These are phyloP conservation scores for Tylopilus sp. DNA, from an alignment of 1,284 basidiomycete species.

Conservation along the genomic window DNA sequence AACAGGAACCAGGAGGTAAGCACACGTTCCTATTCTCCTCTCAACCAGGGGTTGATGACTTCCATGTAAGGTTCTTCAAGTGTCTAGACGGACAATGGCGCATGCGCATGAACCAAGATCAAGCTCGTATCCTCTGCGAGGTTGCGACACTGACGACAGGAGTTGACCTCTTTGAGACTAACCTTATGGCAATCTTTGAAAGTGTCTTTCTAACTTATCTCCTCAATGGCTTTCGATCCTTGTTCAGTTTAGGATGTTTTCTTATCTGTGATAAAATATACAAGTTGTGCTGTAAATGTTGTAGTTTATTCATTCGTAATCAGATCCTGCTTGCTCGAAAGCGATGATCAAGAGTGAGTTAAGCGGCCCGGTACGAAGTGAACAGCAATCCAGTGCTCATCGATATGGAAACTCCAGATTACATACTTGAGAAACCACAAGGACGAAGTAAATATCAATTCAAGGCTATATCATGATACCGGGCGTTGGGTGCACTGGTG, in stretches of 20 bases:
- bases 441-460: not conserved
- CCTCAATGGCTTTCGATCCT: not conserved
- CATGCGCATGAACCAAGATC: conserved; percentile 17
- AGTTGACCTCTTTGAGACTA: not conserved
- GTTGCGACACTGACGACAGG: not conserved
- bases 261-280: not conserved
- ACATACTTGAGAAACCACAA: not conserved
- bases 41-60: not conserved
- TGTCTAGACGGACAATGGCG: conserved; percentile 28
- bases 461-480: too few species aligned
- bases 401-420: not conserved
- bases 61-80: conserved; percentile 17
- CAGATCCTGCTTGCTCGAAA: not conserved
- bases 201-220: not conserved
- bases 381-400: not conserved
- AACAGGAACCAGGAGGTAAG: conserved; percentile 34
- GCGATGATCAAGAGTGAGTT: not conserved
- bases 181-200: not conserved
- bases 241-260: too few species aligned
- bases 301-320: not conserved
- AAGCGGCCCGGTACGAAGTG: too few species aligned
- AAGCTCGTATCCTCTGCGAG: not conserved
- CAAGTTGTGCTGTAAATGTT: not conserved
- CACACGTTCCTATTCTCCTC: not conserved
- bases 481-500: not conserved